Percentiles rank a stretch among this genome's conserved stretches.
Evolutionary conservation across 73 alveolate genomes (phyloP).

Genomic region (Paramecium biaurelia): DNA sequence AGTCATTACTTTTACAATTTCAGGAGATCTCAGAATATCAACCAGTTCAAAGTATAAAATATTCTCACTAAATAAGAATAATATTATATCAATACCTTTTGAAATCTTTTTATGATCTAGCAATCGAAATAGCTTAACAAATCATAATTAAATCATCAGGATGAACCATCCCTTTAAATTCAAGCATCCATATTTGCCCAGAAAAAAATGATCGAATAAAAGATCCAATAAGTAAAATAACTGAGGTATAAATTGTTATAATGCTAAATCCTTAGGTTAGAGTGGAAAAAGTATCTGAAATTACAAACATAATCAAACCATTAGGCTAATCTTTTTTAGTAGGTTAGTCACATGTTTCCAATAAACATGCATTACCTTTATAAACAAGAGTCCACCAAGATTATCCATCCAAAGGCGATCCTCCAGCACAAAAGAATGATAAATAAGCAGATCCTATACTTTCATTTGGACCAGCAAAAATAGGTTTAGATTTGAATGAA

Average conservation of each 20-base stretch:
- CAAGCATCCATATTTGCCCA: slow-evolving; percentile 73
- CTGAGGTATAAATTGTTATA: slow-evolving; percentile 86
- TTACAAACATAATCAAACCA: slow-evolving; percentile 77
- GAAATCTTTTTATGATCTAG: slow-evolving; percentile 86
- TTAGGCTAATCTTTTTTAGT: neutral
- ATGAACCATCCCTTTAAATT: slow-evolving; percentile 88
- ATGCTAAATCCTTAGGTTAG: slow-evolving; percentile 83
- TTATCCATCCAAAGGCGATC: neutral
- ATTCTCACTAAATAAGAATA: slow-evolving; percentile 78
- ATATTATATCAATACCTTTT: slow-evolving; percentile 45
- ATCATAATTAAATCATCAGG: slow-evolving; percentile 88
- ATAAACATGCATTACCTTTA: neutral
- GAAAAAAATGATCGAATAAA: slow-evolving; percentile 69
- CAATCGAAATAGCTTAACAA: slow-evolving; percentile 92
- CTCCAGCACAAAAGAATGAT: neutral
- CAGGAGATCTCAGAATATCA: slow-evolving; percentile 97
- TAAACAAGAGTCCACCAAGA: slow-evolving; percentile 52
- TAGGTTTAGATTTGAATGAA: slow-evolving; percentile 25
- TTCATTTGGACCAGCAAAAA: too few species aligned
- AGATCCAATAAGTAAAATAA: slow-evolving; percentile 83
- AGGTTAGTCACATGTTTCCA: neutral
- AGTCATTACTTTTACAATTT: slow-evolving; percentile 89
- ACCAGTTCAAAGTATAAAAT: slow-evolving; percentile 89
- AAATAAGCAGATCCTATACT: neutral
- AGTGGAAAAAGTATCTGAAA: slow-evolving; percentile 80